A percentile compares a stretch with the other conserved stretches of the same genome.
phyloP scores from a whole-genome alignment of 2,329 filamentous ascomycete genomes.

The Fusarium redolens region DNA sequence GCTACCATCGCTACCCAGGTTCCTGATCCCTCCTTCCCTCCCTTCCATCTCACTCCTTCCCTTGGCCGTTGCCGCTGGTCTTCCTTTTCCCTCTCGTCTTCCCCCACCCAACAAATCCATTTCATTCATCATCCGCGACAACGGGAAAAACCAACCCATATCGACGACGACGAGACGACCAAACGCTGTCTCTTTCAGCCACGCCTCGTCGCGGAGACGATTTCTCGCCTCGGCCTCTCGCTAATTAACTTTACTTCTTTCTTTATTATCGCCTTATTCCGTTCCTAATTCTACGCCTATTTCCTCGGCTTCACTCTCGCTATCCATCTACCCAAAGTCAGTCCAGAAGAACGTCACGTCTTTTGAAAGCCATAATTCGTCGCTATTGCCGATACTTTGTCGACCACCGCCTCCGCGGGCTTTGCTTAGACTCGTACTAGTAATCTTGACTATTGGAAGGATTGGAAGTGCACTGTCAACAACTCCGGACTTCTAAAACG shows the following conservation, averaged over 20 bases:
- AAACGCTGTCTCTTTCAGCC: slow-evolving; percentile 33
- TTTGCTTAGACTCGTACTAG: neutral
- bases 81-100: slow-evolving; percentile 34
- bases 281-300: slow-evolving; percentile 33
- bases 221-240: slow-evolving; percentile 43
- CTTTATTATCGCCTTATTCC: slow-evolving; percentile 30
- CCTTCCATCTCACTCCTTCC: slow-evolving; percentile 25
- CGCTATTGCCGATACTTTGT: slow-evolving; percentile 3
- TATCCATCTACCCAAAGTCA: slow-evolving; percentile 22
- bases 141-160: slow-evolving; percentile 29
- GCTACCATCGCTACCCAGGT: slow-evolving; percentile 25
- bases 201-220: slow-evolving; percentile 45
- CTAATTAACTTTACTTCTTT: slow-evolving; percentile 33
- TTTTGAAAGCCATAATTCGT: slow-evolving; percentile 21
- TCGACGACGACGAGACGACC: slow-evolving; percentile 43
- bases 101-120: slow-evolving; percentile 40
- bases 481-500: neutral
- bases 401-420: neutral
- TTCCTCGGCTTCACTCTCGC: slow-evolving; percentile 39
- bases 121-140: slow-evolving; percentile 41
- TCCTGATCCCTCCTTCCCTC: slow-evolving; percentile 28
- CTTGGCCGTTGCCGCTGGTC: slow-evolving; percentile 25
- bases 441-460: slow-evolving; percentile 1
- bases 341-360: slow-evolving; percentile 25
- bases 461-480: neutral